Conservation (phyloP, 1,284 basidiomycete species). For the Pascua sp. region DNA sequence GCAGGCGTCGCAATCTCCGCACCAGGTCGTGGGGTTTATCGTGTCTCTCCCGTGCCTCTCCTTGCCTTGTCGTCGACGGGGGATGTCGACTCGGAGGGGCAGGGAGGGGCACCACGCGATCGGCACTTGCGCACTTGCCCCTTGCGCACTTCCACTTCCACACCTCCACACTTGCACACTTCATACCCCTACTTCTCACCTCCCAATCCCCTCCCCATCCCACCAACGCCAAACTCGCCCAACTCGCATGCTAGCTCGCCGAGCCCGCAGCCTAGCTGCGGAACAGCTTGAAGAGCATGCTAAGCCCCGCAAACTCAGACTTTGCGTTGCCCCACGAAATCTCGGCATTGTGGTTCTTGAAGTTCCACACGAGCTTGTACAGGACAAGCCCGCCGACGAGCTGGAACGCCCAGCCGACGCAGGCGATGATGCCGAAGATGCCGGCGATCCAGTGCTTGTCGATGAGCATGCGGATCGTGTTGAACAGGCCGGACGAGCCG, state of each 20-base stretch:
- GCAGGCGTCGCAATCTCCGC: too few species aligned
- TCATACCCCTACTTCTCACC: too few species aligned
- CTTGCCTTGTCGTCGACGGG: too few species aligned
- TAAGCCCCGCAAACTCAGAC: conserved; percentile 19
- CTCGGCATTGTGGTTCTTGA: conserved; percentile 48
- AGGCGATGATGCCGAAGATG: conserved; percentile 72
- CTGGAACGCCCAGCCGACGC: conserved; percentile 82
- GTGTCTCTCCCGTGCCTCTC: too few species aligned
- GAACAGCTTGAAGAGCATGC: conserved; percentile 19
- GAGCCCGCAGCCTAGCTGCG: conserved; percentile 5
- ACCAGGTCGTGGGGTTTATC: too few species aligned
- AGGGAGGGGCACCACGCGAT: too few species aligned
- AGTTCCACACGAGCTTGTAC: conserved; percentile 49
- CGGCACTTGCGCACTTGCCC: too few species aligned
- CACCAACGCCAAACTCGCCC: neutral
- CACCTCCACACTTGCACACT: too few species aligned
- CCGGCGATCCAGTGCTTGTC: conserved; percentile 62
- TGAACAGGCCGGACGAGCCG: conserved; percentile 91
- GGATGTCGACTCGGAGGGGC: too few species aligned
- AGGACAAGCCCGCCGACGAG: conserved; percentile 50
- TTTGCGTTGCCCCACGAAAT: conserved; percentile 35
- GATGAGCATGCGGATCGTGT: conserved; percentile 74
- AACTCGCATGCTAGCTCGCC: conserved; percentile 2
- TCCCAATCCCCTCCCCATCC: too few species aligned
- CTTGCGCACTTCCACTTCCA: too few species aligned